phyloP scores from a whole-genome alignment of 371 early-diverging fungal genomes.

The Mortierella sp. region DNA sequence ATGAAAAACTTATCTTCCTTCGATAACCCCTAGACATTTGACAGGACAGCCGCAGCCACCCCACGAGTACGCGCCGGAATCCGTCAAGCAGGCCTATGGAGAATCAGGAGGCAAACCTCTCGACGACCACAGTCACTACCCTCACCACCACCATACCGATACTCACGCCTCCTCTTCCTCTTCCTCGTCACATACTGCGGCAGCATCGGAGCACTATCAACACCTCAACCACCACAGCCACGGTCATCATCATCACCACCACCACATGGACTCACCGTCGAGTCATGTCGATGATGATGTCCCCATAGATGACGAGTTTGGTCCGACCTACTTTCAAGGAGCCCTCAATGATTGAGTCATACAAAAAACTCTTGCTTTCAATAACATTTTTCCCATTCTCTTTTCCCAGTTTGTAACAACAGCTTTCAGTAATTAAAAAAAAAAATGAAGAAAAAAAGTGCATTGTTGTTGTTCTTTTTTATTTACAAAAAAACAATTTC shows the following conservation, averaged over 20 bases:
- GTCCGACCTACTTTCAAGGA: slow-evolving; percentile 39
- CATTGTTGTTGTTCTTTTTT: neutral
- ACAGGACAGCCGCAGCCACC: slow-evolving; percentile 49
- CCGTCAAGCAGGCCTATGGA: slow-evolving; percentile 21
- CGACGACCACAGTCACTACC: neutral
- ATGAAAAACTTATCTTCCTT: neutral
- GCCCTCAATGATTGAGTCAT: slow-evolving; percentile 6
- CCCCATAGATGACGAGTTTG: slow-evolving; percentile 51
- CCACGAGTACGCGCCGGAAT: slow-evolving; percentile 25
- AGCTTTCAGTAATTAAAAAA: too few species aligned
- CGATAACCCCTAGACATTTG: slow-evolving; percentile 30
- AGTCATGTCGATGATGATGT: slow-evolving; percentile 8
- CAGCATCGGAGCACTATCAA: neutral
- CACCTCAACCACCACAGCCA: neutral
- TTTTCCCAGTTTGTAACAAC: too few species aligned
- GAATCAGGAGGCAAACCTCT: neutral
- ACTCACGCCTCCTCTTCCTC: neutral
- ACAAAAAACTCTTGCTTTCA: too few species aligned
- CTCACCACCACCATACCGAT: neutral
- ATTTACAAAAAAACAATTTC: neutral
- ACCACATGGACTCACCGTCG: neutral
- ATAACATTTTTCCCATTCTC: too few species aligned
- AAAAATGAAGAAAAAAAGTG: neutral
- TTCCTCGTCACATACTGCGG: neutral
- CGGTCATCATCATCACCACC: slow-evolving; percentile 3